Evolutionary conservation across 1,139 yeast genomes (phyloP).

Genomic region (Candida tropicalis): DNA sequence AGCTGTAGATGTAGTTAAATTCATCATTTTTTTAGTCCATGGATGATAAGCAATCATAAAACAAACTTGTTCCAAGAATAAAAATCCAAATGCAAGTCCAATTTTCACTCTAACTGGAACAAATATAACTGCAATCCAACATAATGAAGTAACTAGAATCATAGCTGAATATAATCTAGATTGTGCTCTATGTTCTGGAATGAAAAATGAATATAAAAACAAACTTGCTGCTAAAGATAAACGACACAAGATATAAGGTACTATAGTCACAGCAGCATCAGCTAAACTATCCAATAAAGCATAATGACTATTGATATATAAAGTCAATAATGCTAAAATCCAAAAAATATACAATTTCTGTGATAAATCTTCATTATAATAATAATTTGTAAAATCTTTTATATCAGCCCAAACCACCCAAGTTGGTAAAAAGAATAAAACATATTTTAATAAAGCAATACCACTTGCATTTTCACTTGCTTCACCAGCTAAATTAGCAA

Average conservation of each 20-base stretch:
- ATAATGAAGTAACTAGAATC: constrained; percentile 33
- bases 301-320: constrained; percentile 54
- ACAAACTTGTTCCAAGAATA: constrained; percentile 43
- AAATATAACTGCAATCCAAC: constrained; percentile 54
- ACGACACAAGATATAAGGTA: constrained; percentile 52
- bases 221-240: constrained; percentile 38
- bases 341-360: constrained; percentile 58
- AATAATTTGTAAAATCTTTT: constrained; percentile 66
- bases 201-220: constrained; percentile 48
- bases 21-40: constrained; percentile 40
- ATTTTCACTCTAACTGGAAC: constrained; percentile 49
- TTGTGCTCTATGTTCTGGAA: constrained; percentile 58
- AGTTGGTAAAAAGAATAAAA: constrained; percentile 57
- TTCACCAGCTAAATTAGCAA: constrained; percentile 58
- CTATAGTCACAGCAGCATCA: constrained; percentile 47
- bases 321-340: constrained; percentile 53
- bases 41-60: constrained; percentile 49
- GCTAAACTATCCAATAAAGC: constrained; percentile 33
- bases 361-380: constrained; percentile 61
- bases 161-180: constrained; percentile 42
- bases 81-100: constrained; percentile 45
- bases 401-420: constrained; percentile 69
- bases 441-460: constrained; percentile 47
- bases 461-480: constrained; percentile 58
- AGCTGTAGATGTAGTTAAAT: constrained; percentile 56